Conservation (phyloP, 192 early-diverging fungal genomes). For the Podila epigama region DNA sequence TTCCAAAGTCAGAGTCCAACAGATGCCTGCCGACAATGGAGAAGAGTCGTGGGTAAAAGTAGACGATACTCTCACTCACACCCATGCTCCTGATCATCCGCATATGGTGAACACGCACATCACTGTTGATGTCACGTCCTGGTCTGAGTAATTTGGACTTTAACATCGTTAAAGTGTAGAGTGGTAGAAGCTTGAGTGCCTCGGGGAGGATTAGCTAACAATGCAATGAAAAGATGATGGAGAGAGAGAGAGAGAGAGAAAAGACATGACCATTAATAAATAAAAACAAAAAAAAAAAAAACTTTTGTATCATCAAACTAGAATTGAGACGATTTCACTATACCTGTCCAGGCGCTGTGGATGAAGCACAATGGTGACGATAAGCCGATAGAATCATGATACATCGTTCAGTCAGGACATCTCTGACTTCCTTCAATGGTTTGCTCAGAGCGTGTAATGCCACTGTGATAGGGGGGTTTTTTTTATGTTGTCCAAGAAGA, state of each 20-base stretch:
- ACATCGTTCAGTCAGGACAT: constrained; percentile 85
- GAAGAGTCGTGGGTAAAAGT: constrained; percentile 87
- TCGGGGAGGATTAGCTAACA: constrained; percentile 92
- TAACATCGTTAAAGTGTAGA: constrained; percentile 84
- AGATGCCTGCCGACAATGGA: constrained; percentile 69
- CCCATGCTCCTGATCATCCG: constrained; percentile 77
- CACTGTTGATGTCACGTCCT: constrained; percentile 73
- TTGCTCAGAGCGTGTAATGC: constrained; percentile 74
- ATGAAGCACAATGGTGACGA: constrained; percentile 88
- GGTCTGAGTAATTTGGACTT: constrained; percentile 85
- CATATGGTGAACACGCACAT: constrained; percentile 84
- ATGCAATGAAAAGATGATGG: not conserved
- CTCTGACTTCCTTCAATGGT: constrained; percentile 77
- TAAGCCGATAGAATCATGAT: constrained; percentile 90
- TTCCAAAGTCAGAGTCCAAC: too few relatives aligned
- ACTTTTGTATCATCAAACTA: too few relatives aligned
- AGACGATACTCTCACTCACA: constrained; percentile 75
- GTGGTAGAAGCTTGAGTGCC: constrained; percentile 91
- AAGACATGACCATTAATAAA: not conserved
- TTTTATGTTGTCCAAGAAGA: too few relatives aligned
- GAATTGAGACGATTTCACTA: not conserved
- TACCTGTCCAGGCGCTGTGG: constrained; percentile 84
- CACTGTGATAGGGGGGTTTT: constrained; percentile 58
- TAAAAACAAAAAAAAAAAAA: not conserved
- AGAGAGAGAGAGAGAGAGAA: constrained; percentile 2